Evolutionary conservation across 257 asterid genomes (phyloP).

Genomic region (Petunia secreta): DNA sequence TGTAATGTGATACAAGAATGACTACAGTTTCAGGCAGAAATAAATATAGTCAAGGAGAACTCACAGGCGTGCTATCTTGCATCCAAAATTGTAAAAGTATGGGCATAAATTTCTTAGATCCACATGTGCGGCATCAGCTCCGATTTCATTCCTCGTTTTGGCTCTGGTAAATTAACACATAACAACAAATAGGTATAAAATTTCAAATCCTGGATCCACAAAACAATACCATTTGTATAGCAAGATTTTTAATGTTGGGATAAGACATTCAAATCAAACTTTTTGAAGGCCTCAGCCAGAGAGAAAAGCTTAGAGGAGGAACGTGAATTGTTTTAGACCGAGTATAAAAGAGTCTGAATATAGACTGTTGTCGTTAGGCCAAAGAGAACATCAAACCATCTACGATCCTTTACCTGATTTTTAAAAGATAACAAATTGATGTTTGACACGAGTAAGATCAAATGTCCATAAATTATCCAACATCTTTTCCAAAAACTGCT

Average conservation of each 20-base stretch:
- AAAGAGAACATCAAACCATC: background rate
- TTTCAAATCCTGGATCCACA: background rate
- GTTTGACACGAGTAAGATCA: constrained; percentile 3
- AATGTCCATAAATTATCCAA: background rate
- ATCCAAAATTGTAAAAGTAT: constrained; percentile 79
- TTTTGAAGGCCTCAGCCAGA: background rate
- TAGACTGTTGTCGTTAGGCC: background rate
- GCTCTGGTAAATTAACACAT: constrained; percentile 4
- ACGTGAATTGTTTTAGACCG: background rate
- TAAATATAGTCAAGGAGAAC: constrained; percentile 38
- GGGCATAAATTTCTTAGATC: constrained; percentile 77
- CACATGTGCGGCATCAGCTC: constrained; percentile 98
- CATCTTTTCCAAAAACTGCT: background rate
- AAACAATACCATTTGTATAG: background rate
- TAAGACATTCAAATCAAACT: background rate
- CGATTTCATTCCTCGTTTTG: constrained; percentile 92
- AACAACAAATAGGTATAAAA: background rate
- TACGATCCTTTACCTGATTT: background rate
- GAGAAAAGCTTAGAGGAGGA: background rate
- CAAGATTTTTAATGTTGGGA: background rate
- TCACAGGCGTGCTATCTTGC: constrained; percentile 85
- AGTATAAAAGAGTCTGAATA: background rate
- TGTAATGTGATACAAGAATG: background rate
- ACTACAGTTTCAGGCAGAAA: constrained; percentile 6
- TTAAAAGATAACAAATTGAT: background rate